Evolutionary conservation across 768 basidiomycete species (phyloP).

Genomic region (Pleurotus giganteus): DNA sequence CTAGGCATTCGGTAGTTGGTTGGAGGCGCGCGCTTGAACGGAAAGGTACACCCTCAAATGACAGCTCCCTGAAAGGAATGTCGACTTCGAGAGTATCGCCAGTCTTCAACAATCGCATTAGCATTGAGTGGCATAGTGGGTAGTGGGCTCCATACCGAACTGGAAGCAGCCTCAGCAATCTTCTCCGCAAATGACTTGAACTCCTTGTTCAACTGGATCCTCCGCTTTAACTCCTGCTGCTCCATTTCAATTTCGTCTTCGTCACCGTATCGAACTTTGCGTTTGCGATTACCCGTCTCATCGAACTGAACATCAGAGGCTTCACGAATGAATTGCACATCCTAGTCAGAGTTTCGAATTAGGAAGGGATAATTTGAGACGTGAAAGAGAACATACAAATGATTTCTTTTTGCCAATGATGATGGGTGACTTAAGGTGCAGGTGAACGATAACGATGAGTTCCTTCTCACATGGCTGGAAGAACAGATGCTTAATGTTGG

Average conservation of each 20-base stretch:
- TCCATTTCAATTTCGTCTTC: constrained; percentile 99
- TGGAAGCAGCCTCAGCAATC: constrained; percentile 78
- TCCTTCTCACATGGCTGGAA: constrained; percentile 99
- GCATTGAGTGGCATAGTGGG: background rate
- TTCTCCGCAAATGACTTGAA: constrained; percentile 93
- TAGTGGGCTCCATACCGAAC: constrained; percentile 52
- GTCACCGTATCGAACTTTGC: constrained; percentile 95
- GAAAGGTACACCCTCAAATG: constrained; percentile 96
- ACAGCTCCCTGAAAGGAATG: constrained; percentile 95
- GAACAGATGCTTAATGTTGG: constrained; percentile 97
- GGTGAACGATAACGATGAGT: constrained; percentile 88
- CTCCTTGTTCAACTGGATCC: constrained; percentile 88
- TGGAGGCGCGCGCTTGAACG: constrained; percentile 92
- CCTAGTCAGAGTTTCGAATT: constrained; percentile 41
- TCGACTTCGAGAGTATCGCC: constrained; percentile 91
- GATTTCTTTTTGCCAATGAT: constrained; percentile 99
- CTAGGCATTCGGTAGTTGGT: constrained; percentile 95
- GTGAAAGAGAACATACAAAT: constrained; percentile 57
- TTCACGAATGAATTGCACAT: constrained; percentile 98
- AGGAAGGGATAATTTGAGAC: background rate
- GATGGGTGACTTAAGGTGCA: constrained; percentile 92
- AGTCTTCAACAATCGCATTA: constrained; percentile 28
- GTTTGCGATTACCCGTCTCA: constrained; percentile 98
- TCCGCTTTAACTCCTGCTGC: constrained; percentile 90
- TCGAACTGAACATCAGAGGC: constrained; percentile 97